Evolutionary conservation across 345 rosid species (phyloP).

Genomic region (Eucalyptus fibrosa): DNA sequence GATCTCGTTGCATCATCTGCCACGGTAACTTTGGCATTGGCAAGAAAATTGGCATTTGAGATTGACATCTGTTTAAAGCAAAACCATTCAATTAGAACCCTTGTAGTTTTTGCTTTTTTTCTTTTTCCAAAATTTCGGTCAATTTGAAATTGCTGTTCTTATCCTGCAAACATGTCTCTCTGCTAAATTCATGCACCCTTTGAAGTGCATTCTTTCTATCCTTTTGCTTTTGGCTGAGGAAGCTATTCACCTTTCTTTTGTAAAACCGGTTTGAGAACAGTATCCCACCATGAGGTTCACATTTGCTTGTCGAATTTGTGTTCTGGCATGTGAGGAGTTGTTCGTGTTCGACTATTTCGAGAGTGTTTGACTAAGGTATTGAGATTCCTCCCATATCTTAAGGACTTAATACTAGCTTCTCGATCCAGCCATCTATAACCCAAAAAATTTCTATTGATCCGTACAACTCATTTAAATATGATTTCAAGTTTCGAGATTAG

Average conservation of each 20-base stretch:
- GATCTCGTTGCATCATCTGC: neutral
- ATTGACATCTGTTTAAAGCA: neutral
- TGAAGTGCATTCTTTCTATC: neutral
- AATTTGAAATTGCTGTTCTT: neutral
- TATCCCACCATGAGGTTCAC: neutral
- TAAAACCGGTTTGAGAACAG: too few species aligned
- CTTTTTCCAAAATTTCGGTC: neutral
- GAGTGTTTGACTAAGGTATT: neutral
- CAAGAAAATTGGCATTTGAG: neutral
- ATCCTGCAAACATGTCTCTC: neutral
- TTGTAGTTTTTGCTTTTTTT: neutral
- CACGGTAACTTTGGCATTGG: neutral
- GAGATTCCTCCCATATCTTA: neutral
- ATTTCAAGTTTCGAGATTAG: neutral
- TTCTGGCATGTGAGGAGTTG: neutral
- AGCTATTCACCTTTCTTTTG: too few species aligned
- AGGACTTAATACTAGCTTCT: neutral
- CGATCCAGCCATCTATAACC: neutral
- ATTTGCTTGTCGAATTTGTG: neutral
- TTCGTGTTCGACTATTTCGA: too few species aligned
- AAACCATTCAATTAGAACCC: neutral
- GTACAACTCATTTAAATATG: too few species aligned
- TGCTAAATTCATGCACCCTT: neutral
- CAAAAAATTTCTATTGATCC: neutral
- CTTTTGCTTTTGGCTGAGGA: neutral